These are phyloP conservation scores for Ogataea ganodermae DNA, from an alignment of 805 yeast genomes.

Conservation along the genomic window DNA sequence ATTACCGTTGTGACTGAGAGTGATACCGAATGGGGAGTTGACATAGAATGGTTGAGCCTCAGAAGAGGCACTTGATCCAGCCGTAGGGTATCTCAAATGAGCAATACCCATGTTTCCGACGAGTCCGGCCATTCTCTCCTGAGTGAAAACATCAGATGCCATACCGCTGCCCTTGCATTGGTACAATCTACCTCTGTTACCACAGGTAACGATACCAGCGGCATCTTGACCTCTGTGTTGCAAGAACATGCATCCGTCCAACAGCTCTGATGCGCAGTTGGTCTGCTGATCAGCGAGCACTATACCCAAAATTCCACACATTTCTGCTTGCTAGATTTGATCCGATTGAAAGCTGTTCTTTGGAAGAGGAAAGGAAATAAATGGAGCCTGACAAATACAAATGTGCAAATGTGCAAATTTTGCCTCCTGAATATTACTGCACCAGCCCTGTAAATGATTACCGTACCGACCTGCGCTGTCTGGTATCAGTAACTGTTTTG, in stretches of 20 bases:
- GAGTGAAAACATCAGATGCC: conserved; percentile 97
- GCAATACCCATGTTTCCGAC: conserved; percentile 95
- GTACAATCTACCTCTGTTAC: conserved; percentile 86
- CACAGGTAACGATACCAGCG: conserved; percentile 98
- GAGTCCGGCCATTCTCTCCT: conserved; percentile 70
- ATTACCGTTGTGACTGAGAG: conserved; percentile 91
- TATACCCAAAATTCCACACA: conserved; percentile 96
- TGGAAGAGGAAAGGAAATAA: neutral
- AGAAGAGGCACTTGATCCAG: conserved; percentile 91
- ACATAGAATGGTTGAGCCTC: conserved; percentile 99
- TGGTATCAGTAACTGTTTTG: conserved; percentile 3
- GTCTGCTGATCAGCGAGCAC: conserved; percentile 73
- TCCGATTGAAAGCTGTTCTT: neutral
- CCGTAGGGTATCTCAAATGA: conserved; percentile 95
- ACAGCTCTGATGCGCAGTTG: conserved; percentile 83
- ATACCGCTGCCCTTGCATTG: conserved; percentile 99
- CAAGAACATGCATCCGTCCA: conserved; percentile 88
- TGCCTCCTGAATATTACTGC: neutral
- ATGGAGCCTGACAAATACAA: no score
- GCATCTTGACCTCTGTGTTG: conserved; percentile 99
- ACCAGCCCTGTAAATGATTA: conserved; percentile 8
- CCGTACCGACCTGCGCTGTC: neutral
- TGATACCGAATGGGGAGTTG: conserved; percentile 93
- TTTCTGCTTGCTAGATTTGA: conserved; percentile 29
- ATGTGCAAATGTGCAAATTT: neutral